Evolutionary conservation across 176 grass and related monocot genomes (phyloP), one percentile per base, ranked within the genome.

Genomic region (Poa pratensis): DNA sequence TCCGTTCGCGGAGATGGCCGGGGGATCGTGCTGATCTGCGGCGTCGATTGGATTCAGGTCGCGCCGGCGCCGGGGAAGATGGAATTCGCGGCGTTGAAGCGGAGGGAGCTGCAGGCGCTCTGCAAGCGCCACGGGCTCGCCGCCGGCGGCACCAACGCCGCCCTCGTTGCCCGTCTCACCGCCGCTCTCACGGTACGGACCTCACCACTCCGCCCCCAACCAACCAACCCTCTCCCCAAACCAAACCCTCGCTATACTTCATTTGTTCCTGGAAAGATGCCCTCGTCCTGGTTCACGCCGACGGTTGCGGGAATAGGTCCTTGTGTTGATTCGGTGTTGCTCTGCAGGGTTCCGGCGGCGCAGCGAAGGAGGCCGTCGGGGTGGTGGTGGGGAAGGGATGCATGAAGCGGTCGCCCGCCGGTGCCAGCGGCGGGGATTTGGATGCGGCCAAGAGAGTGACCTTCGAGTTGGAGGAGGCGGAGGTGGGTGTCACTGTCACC

Each of bases 61-160:
- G 23, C 30, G 52, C 20, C 6, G 40, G 42, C 37, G 37, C 37
- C 42, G 40, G 16, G 13, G 46, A 20, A 14, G 26, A 83, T 88
- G 91, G 91, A 93, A 17, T 83, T 88, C 52, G 58, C 71, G 35
- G 28, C 6, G 50, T 86, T 88, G 91, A 83, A 85, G 67, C 67
- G 86, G 74, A 81, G 71, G 70, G 86, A 90, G 54, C 69, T 93
- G 32, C 86, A 83, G 76, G 83, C 83, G 39, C 91, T 90, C 67
- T 88, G 92, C 86, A 93, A 90, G 88, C 66, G 66, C 42, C 88
- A 86, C 71, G 86, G 88, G 19, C 82, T 93, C 79, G 50, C 61
- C 58, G 86, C 26, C 24, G 80, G 83, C 22, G 79, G 86, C 34
- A 80, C 88, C 60, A 93, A 86, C 32, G 71, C 58, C 6, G 66